Base-by-base conservation (phyloP, 495 filamentous ascomycete genomes). In the Lepidopterella palustris region DNA sequence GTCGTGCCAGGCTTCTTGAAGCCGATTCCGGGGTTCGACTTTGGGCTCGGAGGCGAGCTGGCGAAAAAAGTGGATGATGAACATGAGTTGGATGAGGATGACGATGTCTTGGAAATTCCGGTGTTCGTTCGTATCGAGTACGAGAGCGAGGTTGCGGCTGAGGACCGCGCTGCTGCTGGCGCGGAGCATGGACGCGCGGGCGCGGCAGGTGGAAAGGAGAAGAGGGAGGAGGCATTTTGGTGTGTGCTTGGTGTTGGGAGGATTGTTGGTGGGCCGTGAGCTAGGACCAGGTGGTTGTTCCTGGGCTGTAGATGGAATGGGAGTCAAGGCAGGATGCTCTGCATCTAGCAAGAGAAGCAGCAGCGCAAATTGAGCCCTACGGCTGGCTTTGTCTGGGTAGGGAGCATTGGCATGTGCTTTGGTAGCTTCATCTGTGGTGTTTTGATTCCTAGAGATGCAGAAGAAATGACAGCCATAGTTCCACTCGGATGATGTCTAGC, bases 41-140 rank as follows among this genome's bases (percentile, higher is more conserved):
- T 53, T n/a, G 45, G 25, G 15, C 11, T 29, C 13, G 25, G 5
- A 28, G n/a, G n/a, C n/a, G n/a, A n/a, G n/a, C n/a, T n/a, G n/a
- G 35, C 15, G 55, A 25, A 28, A 40, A n/a, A 3, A 45, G 25
- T n/a, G n/a, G 49, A 62, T 18, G 52, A 58, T 39, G 63, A 63
- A 1, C 63, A 69, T 5, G 56, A 64, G 57, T 61, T 85, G 31
- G 80, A 76, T 58, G 85, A 89, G 55, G 88, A 92, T 65, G 90
- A 93, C 63, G 88, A 95, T 68, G 79, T 96, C n/a, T 74, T 97
- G 31, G 93, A 98, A 78, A 92, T 97, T 64, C 92, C 93, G 32
- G 82, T 98, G 54, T 92, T 92, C 73, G 89, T 97, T 66, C 80
- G 89, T 45, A 78, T 96, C 62, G 91, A 96, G 72, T 98, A 90